phyloP scores from a whole-genome alignment of 805 yeast species.

The Barnettozyma californica region DNA sequence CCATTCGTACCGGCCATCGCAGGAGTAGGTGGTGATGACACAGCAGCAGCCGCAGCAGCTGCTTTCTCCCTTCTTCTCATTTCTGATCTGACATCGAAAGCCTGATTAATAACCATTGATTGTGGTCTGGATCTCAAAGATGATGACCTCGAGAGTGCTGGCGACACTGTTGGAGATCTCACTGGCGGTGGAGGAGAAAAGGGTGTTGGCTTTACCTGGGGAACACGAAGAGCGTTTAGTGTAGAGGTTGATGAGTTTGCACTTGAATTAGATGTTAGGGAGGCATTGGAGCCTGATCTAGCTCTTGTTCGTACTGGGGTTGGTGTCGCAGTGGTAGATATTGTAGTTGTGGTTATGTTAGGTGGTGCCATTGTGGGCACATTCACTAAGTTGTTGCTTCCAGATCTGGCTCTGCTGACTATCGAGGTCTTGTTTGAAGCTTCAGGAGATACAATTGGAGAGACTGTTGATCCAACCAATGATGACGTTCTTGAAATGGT shows the following conservation, averaged over 20 bases:
- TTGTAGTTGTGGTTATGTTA: background rate
- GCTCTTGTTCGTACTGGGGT: slow-evolving; percentile 1
- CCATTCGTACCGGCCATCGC: background rate
- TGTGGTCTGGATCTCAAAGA: slow-evolving; percentile 21
- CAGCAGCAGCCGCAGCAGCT: slow-evolving; percentile 9
- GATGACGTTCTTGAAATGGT: slow-evolving; percentile 3
- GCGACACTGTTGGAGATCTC: slow-evolving; percentile 8
- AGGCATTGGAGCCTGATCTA: slow-evolving; percentile 3
- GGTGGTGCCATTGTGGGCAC: background rate
- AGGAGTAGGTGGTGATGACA: slow-evolving; percentile 5
- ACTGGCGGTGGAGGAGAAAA: slow-evolving; percentile 4
- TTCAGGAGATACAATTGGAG: background rate
- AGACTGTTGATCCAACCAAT: background rate
- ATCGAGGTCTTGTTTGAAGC: background rate
- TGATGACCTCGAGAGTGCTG: slow-evolving; percentile 18
- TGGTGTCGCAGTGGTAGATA: background rate
- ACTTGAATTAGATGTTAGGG: slow-evolving; percentile 4
- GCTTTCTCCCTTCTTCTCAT: slow-evolving; percentile 22
- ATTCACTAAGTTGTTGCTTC: background rate
- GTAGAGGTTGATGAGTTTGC: slow-evolving; percentile 1
- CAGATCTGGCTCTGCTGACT: background rate
- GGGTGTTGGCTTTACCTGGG: slow-evolving; percentile 1
- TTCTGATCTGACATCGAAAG: slow-evolving; percentile 26
- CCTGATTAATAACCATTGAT: slow-evolving; percentile 19
- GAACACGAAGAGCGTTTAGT: background rate